Base-by-base conservation (phyloP, 1,139 yeast species). In the Taiozyma sp. region DNA sequence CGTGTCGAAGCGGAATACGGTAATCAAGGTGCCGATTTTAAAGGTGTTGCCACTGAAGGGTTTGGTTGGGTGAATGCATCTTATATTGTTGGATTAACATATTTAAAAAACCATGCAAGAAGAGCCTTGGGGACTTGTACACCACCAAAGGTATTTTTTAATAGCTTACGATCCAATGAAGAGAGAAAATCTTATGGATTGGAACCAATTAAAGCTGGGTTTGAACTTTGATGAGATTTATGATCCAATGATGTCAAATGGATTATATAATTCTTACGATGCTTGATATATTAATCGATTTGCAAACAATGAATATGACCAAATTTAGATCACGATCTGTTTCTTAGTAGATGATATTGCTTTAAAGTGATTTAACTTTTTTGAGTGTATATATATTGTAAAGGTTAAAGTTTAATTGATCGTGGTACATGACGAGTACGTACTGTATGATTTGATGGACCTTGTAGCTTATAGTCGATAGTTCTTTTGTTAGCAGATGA, bases 61-160 rank as follows among this genome's bases (percentile, higher is more conserved):
- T 88, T 88, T 70, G 98, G 97, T 1, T 92, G 98, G 97, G 97
- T 91, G 54, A 92, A 92, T 72, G 87, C 97, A 9, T 84, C 93
- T 63, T 92, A 81, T 68, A 68, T 87, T 42, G 70, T 87, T 58
- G 97, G 97, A 0, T 72, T 91, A 56, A 77, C 87, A 14, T 81
- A 81, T 56, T 71, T 90, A 69, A 83, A 83, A 58, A 74, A 78
- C 49, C 85, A 82, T 61, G 91, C 93, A 23, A 76, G 76, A 55
- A 76, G 97, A 56, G 91, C 93, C 2, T 73, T 91, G 57, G 97
- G 96, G 0, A 79, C 93, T 4, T 79, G 90, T 56, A 87, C 95
- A 2, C 84, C 93, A 2, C 97, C 97, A 0, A 78, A 76, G 19
- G 83, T 80, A 14, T 89, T 87, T 63, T 83, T 89, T 52, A 65